Conservation (phyloP, 1,284 basidiomycete species). For the Heliocybe sulcata region DNA sequence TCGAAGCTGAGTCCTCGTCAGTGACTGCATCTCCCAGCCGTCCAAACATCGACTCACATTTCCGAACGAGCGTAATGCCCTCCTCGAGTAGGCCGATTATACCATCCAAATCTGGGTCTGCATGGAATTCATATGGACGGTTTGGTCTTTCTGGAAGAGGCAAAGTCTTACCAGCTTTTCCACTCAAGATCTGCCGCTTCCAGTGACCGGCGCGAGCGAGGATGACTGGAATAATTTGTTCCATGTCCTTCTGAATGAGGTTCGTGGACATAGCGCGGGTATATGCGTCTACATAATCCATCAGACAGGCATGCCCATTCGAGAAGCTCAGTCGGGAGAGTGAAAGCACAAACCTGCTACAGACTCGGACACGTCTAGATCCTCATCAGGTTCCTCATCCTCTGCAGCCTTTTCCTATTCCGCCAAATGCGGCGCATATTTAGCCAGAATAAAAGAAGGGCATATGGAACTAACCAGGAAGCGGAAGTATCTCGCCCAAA, state of each 20-base stretch:
- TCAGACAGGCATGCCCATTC: conserved; percentile 4
- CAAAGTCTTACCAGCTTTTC: conserved; percentile 29
- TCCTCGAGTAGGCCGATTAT: conserved; percentile 51
- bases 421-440: neutral
- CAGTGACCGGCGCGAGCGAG: conserved; percentile 64
- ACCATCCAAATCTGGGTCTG: conserved; percentile 38
- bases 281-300: conserved; percentile 44
- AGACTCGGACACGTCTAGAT: conserved; percentile 20
- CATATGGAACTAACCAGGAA: conserved; percentile 38
- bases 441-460: neutral
- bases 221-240: conserved; percentile 61
- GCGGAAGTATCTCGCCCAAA: conserved; percentile 71
- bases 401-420: conserved; percentile 31
- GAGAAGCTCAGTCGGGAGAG: neutral
- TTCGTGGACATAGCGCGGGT: conserved; percentile 47
- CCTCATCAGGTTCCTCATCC: conserved; percentile 22
- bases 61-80: conserved; percentile 50
- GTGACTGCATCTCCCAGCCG: neutral
- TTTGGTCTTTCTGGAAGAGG: too few relatives aligned
- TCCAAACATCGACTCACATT: conserved; percentile 29
- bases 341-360: conserved; percentile 21
- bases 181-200: conserved; percentile 44
- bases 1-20: conserved; percentile 22
- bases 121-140: conserved; percentile 18
- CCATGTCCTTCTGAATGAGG: conserved; percentile 48